These are phyloP conservation scores for Musa schizocarpa DNA, from an alignment of 176 grass and related monocot species.

Conservation along the genomic window DNA sequence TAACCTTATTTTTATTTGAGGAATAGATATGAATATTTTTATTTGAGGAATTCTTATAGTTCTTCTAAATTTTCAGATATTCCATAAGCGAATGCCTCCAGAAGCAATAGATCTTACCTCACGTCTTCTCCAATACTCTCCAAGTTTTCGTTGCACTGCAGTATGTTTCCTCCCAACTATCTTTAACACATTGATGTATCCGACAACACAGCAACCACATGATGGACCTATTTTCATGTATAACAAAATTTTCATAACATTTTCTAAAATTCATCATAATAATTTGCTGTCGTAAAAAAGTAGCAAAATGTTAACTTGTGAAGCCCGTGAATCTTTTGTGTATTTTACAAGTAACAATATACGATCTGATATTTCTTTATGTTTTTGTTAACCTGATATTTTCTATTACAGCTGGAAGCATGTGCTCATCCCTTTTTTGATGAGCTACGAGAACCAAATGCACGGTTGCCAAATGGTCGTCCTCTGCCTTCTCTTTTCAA, in stretches of 20 bases:
- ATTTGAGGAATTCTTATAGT: background rate
- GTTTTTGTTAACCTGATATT: constrained; percentile 1
- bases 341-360: background rate
- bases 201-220: background rate
- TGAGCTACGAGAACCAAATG: constrained; percentile 47
- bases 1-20: background rate
- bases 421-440: constrained; percentile 65
- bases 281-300: background rate
- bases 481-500: constrained; percentile 44
- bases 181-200: background rate
- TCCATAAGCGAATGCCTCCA: constrained; percentile 2
- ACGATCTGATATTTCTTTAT: background rate
- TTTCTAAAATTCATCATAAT: background rate
- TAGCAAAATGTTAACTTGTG: background rate
- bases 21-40: background rate
- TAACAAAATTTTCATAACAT: background rate
- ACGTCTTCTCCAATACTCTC: constrained; percentile 3
- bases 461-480: constrained; percentile 49
- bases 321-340: background rate
- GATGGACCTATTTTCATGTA: background rate
- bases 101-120: constrained; percentile 3
- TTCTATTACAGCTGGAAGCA: constrained; percentile 47
- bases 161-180: background rate
- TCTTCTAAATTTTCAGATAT: background rate
- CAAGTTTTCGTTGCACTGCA: constrained; percentile 1